Evolutionary conservation across 352 stramenopile species (phyloP).

Genomic region (Globisporangium middletonii): DNA sequence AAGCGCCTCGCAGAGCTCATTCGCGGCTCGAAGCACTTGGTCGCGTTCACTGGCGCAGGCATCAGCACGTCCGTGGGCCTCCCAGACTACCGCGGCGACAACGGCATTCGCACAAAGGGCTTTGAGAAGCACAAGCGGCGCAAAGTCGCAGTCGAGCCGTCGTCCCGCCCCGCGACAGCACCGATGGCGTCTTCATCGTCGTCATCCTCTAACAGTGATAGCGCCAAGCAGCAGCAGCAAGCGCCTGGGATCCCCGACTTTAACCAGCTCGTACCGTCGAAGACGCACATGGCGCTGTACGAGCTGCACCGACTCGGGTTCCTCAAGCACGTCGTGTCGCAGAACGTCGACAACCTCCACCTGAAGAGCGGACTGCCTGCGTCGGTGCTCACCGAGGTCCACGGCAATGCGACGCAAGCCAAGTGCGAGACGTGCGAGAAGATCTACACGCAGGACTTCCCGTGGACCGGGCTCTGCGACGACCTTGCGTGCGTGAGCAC

Average conservation of each 20-base stretch:
- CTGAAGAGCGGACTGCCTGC: conserved; percentile 70
- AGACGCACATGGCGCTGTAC: conserved; percentile 75
- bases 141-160: background rate
- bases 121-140: conserved; percentile 26
- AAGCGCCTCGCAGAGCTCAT: conserved; percentile 56
- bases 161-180: background rate
- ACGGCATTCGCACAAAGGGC: conserved; percentile 68
- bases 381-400: conserved; percentile 57
- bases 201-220: conserved; percentile 12
- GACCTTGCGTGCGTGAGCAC: conserved; percentile 55
- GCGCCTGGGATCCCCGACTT: conserved; percentile 46
- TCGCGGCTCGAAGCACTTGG: conserved; percentile 48
- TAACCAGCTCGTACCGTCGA: conserved; percentile 57
- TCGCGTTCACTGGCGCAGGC: conserved; percentile 77
- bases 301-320: conserved; percentile 70
- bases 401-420: conserved; percentile 76
- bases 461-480: conserved; percentile 62
- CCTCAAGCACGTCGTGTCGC: conserved; percentile 74
- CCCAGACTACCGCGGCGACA: conserved; percentile 77
- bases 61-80: conserved; percentile 77
- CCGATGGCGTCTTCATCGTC: background rate
- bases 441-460: conserved; percentile 70
- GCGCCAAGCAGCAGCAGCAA: background rate
- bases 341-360: conserved; percentile 85
- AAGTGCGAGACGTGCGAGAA: conserved; percentile 86